A percentile compares a stretch with the other conserved stretches of the same genome.
phyloP scores from a whole-genome alignment of 345 rosid species.

The Combretum micranthum region DNA sequence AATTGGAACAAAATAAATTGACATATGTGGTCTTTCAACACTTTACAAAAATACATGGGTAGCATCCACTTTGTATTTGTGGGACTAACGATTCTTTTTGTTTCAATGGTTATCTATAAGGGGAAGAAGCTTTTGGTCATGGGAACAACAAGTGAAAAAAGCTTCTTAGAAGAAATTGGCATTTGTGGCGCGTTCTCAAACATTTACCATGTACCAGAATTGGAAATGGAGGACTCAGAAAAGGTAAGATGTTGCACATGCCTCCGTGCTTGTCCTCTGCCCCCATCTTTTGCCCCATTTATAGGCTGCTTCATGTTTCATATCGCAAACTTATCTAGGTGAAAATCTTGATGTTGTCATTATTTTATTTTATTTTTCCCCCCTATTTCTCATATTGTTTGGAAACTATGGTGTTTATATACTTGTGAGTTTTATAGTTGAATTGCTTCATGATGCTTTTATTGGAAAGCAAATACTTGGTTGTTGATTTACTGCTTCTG shows the following conservation, averaged over 20 bases:
- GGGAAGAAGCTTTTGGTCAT: constrained; percentile 88
- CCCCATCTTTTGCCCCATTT: no score
- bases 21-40: no score
- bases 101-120: constrained; percentile 25
- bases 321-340: no score
- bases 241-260: constrained; percentile 41
- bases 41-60: no score
- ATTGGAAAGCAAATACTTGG: no score
- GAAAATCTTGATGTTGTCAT: not conserved
- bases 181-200: constrained; percentile 69
- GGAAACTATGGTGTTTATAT: no score
- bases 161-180: constrained; percentile 74
- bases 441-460: no score
- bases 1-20: no score
- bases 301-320: no score
- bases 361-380: not conserved
- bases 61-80: no score
- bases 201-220: constrained; percentile 60
- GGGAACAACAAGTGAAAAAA: constrained; percentile 87
- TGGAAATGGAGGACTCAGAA: constrained; percentile 70
- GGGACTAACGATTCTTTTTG: not conserved
- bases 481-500: no score
- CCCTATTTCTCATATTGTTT: not conserved
- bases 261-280: not conserved
- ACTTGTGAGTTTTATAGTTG: not conserved